Evolutionary conservation across 2,329 filamentous ascomycete species (phyloP).

Genomic region (Colletotrichum godetiae): DNA sequence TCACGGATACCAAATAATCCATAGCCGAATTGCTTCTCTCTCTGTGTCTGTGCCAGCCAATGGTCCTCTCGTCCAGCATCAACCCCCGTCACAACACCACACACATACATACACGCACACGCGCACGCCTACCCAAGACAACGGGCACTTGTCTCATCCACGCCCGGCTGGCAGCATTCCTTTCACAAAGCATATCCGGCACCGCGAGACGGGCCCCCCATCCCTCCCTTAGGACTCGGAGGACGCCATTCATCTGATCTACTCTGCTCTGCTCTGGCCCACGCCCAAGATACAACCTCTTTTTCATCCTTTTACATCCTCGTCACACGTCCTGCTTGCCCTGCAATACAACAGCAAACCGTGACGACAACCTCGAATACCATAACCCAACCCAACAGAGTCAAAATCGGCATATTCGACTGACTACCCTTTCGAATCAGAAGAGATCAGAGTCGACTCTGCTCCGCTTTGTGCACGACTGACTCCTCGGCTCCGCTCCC

Average conservation of each 20-base stretch:
- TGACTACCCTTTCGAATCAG: background rate
- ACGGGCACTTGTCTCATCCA: slow-evolving; percentile 31
- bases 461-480: background rate
- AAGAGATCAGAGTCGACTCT: background rate
- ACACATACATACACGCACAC: background rate
- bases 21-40: background rate
- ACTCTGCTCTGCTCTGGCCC: slow-evolving; percentile 18
- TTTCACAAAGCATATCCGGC: slow-evolving; percentile 10
- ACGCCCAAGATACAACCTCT: slow-evolving; percentile 3
- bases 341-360: slow-evolving; percentile 1
- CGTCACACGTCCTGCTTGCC: background rate
- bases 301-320: background rate
- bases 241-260: slow-evolving; percentile 34
- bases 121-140: slow-evolving; percentile 15
- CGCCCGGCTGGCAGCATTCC: slow-evolving; percentile 20
- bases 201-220: slow-evolving; percentile 2
- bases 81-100: background rate
- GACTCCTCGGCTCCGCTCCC: background rate
- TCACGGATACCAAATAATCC: background rate
- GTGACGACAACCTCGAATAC: background rate
- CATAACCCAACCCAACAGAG: background rate
- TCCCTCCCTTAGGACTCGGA: slow-evolving; percentile 19
- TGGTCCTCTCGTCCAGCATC: background rate
- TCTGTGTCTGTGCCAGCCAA: background rate
- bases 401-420: background rate